These are phyloP conservation scores for Fusarium ramigenum DNA, from an alignment of 2,329 filamentous ascomycete genomes.

Conservation along the genomic window DNA sequence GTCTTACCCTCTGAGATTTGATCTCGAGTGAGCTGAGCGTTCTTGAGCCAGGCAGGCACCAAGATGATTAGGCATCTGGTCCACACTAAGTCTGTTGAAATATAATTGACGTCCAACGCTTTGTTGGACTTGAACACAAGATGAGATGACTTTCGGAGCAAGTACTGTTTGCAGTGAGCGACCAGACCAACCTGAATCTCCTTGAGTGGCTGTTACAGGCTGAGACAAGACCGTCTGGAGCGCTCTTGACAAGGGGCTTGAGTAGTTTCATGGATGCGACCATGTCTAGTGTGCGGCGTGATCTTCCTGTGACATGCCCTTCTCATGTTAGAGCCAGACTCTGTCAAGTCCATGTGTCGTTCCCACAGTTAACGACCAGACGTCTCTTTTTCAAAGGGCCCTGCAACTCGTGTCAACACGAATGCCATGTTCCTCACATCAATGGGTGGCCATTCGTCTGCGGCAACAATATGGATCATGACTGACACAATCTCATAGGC, in stretches of 20 bases:
- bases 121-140: slow-evolving; percentile 20
- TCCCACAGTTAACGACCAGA: background rate
- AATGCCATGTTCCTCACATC: background rate
- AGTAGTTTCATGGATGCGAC: background rate
- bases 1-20: background rate
- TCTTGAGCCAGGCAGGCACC: slow-evolving; percentile 10
- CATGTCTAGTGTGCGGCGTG: slow-evolving; percentile 2
- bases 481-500: background rate
- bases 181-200: background rate
- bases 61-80: slow-evolving; percentile 24
- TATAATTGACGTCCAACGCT: slow-evolving; percentile 10
- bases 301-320: background rate
- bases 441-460: background rate
- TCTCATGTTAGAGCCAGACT: background rate
- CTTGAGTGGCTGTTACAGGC: background rate
- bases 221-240: background rate
- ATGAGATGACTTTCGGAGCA: background rate
- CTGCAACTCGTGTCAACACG: slow-evolving; percentile 6
- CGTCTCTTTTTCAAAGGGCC: slow-evolving; percentile 4
- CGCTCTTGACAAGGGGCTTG: background rate
- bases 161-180: background rate
- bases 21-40: slow-evolving; percentile 14
- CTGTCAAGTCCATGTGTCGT: background rate
- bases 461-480: background rate
- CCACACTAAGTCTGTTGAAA: slow-evolving; percentile 20